phyloP scores from a whole-genome alignment of 306 rosid species.

The Dicorynia guianensis region DNA sequence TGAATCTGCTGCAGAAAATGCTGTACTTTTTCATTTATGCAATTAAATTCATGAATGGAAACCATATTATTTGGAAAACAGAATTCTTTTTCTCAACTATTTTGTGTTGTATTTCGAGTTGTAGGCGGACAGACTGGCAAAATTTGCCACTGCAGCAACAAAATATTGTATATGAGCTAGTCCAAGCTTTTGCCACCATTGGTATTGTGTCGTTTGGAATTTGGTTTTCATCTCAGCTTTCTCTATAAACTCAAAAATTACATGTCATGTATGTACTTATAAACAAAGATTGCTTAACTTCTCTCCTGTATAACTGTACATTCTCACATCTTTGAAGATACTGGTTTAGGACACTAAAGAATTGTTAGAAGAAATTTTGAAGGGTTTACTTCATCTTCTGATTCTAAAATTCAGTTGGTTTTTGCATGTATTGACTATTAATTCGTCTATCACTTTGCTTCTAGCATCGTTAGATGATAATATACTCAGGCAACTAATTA shows the following conservation, averaged over 20 bases:
- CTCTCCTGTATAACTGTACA: slow-evolving; percentile 55
- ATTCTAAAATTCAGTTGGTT: slow-evolving; percentile 25
- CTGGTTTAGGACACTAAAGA: slow-evolving; percentile 43
- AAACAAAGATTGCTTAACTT: slow-evolving; percentile 43
- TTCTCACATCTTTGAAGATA: slow-evolving; percentile 50
- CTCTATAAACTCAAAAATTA: slow-evolving; percentile 51
- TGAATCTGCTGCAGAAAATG: slow-evolving; percentile 25
- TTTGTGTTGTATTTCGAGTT: slow-evolving; percentile 31
- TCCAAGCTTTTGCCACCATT: slow-evolving; percentile 79
- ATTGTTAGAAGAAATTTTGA: not conserved
- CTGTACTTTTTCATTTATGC: not conserved
- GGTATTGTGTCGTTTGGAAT: slow-evolving; percentile 78
- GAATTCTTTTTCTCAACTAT: not conserved
- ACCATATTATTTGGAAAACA: slow-evolving; percentile 4
- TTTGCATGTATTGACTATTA: not conserved
- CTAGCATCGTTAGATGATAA: not conserved
- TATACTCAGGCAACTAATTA: not conserved
- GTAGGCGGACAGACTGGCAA: slow-evolving; percentile 76
- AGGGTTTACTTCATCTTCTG: not conserved
- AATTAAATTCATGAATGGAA: slow-evolving; percentile 1
- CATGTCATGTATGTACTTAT: slow-evolving; percentile 55
- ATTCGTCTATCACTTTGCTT: not conserved
- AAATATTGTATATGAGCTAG: slow-evolving; percentile 60
- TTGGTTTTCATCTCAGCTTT: slow-evolving; percentile 77
- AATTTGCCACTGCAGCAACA: slow-evolving; percentile 58